Evolutionary conservation across 73 alveolate species (phyloP), one percentile per base, ranked within the genome.

Genomic region (Durusdinium trenchii): DNA sequence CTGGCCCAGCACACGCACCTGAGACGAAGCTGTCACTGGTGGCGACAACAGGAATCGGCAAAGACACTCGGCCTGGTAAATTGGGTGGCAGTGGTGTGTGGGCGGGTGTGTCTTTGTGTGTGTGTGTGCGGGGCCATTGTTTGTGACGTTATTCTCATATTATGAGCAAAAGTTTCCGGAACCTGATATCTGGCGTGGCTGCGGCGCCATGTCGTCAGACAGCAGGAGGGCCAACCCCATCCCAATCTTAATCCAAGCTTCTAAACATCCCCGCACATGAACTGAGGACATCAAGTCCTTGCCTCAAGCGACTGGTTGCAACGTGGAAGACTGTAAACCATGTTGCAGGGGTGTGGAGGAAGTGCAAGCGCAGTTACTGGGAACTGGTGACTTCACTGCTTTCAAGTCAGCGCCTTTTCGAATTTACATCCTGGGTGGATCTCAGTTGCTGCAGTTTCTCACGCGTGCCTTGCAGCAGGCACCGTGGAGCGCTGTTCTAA

Each of bases 321-420:
- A 48, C 35, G 46, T 47, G 69, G 91, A 50, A 48, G 47, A 48
- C 6, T 81, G 47, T 67, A 47, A 35, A 30, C 36, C 47, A 48
- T 35, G 50, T 48, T 81, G 64, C 91, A 81, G 48, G 36, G 91
- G 48, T 48, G 91, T 81, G 91, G 91, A 81, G 47, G 91, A 81
- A 35, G 91, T 81, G 71, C 91, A n/a, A 35, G 35, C 50, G 71
- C 91, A 81, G 32, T 35, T 81, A 48, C 50, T 28, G 36, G 91
- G 91, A 2, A 81, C 69, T 6, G 91, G 69, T 1, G 48, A 48
- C 3, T 81, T 81, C 71, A 48, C 91, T 6, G 16, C 48, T 18
- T 81, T 81, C 91, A 81, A 81, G 36, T 81, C 91, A 35, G 71
- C 71, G 35, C 36, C 10, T 3, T 16, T 48, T 47, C 91, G 35